Conservation (phyloP, 345 rosid species). For the Eucalyptus sideroxylon region DNA sequence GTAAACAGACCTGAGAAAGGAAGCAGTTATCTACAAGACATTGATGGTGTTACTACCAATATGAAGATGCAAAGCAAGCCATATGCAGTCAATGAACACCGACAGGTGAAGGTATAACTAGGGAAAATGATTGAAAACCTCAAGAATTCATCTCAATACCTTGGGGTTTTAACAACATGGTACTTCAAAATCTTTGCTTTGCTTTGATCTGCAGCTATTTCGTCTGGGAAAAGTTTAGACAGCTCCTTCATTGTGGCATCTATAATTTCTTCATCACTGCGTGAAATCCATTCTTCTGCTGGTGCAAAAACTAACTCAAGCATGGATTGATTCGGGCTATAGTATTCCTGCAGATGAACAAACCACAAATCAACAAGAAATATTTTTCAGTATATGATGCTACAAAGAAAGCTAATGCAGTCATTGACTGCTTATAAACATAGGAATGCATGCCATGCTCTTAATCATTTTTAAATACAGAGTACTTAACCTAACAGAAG, state of each 20-base stretch:
- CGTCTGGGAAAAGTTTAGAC: conserved; percentile 85
- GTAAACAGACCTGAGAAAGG: conserved; percentile 72
- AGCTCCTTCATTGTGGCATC: conserved; percentile 94
- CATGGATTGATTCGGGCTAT: conserved; percentile 81
- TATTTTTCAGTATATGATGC: background rate
- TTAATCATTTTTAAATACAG: background rate
- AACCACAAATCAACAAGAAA: background rate
- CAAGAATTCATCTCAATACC: conserved; percentile 19
- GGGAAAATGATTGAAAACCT: background rate
- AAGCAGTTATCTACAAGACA: background rate
- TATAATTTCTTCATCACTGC: conserved; percentile 69
- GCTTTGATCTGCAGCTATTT: conserved; percentile 82
- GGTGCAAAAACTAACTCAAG: conserved; percentile 97
- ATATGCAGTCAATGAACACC: background rate
- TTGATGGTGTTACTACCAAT: background rate
- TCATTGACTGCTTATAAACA: background rate
- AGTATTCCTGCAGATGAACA: conserved; percentile 52
- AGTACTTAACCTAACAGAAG: background rate
- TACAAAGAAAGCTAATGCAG: background rate
- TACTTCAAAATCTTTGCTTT: conserved; percentile 85
- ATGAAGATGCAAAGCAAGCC: background rate
- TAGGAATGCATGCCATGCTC: background rate
- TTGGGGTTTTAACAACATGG: conserved; percentile 88
- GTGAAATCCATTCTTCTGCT: conserved; percentile 87
- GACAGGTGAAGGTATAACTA: background rate